Evolutionary conservation across 2,329 filamentous ascomycete genomes (phyloP), one percentile per base, ranked within the genome.

Genomic region (Colletotrichum coccodes): DNA sequence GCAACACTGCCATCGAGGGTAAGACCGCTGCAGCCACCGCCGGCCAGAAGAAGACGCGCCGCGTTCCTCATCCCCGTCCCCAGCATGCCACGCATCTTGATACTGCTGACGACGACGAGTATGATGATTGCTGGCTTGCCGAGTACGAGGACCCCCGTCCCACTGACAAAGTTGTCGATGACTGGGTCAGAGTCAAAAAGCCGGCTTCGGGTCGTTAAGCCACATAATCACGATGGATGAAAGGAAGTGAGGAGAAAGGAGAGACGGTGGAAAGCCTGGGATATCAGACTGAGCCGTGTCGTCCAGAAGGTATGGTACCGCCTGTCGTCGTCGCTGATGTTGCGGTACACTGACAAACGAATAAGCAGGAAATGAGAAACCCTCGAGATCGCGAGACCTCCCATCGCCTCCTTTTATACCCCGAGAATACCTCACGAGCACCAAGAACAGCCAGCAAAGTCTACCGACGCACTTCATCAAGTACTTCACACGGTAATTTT

Each of bases 71-170:
- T 5, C 38, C 53, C 38, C 40, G 49, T 32, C 40, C 46, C 36
- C 28, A 57, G 42, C 47, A 54, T 23, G 61, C 56, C 7, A 54
- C 54, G 11, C 23, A 21, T 5, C 61, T 69, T 18, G 66, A 69
- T 12, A 69, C 66, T 6, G 49, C 49, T 12, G 61, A 69, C 42
- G 66, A 69, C 36, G 66, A 69, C 28, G 40, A 69, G 18, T 69
- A 69, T 36, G 66, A 66, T 18, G 66, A 69, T 12, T 63, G 53
- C 23, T 69, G 66, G 66, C 54, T 65, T 3, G 54, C 66, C 2
- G 23, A 36, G 36, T 69, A 69, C 42, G 61, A 56, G 8, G 61
- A 69, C 2, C 53, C 40, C 6, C 47, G 21, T 21, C 16, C 47
- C 40, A 26, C 21, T 2, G 66, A 66, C n/a, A 56, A 56, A n/a